A percentile compares a stretch with the other conserved stretches of the same genome.
These are phyloP conservation scores for Trichoderma hamatum DNA, from an alignment of 2,329 filamentous ascomycete species.

Conservation along the genomic window DNA sequence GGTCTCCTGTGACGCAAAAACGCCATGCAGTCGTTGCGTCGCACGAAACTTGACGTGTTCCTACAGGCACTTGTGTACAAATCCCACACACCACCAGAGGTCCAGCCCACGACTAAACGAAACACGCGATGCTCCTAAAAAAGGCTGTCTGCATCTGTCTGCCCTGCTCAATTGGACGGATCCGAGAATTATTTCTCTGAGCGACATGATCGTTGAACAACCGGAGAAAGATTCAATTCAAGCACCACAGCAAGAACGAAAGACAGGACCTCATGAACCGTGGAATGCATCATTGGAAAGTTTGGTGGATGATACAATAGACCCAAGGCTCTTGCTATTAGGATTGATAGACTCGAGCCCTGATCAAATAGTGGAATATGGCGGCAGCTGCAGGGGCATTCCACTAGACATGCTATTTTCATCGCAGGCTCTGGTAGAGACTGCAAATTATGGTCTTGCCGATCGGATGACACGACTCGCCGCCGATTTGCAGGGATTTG, in stretches of 20 bases:
- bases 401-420: background rate
- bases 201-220: background rate
- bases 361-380: background rate
- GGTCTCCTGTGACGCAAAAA: background rate
- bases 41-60: background rate
- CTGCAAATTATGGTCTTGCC: background rate
- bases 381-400: background rate
- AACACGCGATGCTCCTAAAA: background rate
- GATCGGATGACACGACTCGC: background rate
- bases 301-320: background rate
- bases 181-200: background rate
- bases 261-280: background rate
- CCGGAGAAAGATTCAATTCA: background rate
- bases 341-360: background rate
- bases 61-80: background rate
- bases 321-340: background rate
- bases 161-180: background rate
- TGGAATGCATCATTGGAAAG: background rate
- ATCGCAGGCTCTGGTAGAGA: background rate
- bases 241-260: background rate
- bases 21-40: background rate
- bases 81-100: background rate
- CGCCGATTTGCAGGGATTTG: background rate
- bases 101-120: background rate
- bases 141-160: background rate